Base-by-base conservation (phyloP, 306 rosid species). In the Lagenaria siceraria region DNA sequence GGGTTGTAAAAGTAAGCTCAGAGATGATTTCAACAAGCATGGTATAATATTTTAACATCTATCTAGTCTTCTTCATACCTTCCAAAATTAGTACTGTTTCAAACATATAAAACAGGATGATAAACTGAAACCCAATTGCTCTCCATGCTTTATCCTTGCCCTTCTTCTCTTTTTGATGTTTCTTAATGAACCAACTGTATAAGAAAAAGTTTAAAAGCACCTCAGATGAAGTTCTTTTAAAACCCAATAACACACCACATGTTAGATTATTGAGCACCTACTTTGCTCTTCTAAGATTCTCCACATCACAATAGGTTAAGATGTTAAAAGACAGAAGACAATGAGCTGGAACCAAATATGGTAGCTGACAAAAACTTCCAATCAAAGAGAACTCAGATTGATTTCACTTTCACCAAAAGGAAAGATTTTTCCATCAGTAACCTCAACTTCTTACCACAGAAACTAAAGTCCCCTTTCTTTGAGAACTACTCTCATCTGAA, bases 281-380 rank as follows among this genome's bases (percentile, higher is more conserved):
- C 21, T 24, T 70, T 6, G 2, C 27, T 70, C 55, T 40, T 70
- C 35, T 22, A 70, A 70, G 55, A 70, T 70, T 42, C 56, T 70
- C 56, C 52, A 70, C 55, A 19, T 24, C 75, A 69, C 27, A 70
- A 43, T 13, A 70, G 35, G 21, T 22, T 3, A 49, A 70, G 21
- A 43, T 21, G 75, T 43, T 70, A 24, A 70, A 43, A 70, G 38
- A 24, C 75, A 38, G 75, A 21, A 19, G 29, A 21, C 17, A 22
- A 43, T 70, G 75, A 70, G 55, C 75, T 70, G 75, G 75, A 43
- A 70, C 55, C 56, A 21, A 70, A 70, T 46, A 70, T 6, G 55
- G 38, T 43, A 10, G 74, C 53, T 40, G 33, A 40, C 74, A 21
- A 27, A n/a, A 19, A 36, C 53, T 10, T 3, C 52, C 74, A 17